Evolutionary conservation across 148 eudicot species (phyloP).

Genomic region (Vaccinium darrowii): DNA sequence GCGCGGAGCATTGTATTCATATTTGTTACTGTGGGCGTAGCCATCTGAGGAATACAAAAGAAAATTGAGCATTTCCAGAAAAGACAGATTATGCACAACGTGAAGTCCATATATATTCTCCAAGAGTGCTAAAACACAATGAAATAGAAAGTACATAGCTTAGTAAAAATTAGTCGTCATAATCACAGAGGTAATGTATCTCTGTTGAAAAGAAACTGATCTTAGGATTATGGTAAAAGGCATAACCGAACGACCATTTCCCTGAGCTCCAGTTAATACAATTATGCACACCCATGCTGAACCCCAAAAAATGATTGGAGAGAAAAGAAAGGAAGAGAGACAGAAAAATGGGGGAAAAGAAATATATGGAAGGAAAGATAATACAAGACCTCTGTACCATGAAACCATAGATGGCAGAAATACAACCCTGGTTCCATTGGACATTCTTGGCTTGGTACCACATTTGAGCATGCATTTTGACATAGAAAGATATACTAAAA

Average conservation of each 20-base stretch:
- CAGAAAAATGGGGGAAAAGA: not conserved
- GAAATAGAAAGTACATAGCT: slow-evolving; percentile 5
- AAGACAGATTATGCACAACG: slow-evolving; percentile 4
- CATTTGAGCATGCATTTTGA: not conserved
- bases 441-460: not conserved
- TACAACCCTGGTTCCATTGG: too few relatives aligned
- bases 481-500: not conserved
- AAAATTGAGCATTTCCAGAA: slow-evolving; percentile 12
- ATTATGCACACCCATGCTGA: not conserved
- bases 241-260: not conserved
- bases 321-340: not conserved
- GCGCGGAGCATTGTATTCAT: too few relatives aligned
- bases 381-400: not conserved
- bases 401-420: not conserved
- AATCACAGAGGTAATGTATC: not conserved
- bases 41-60: slow-evolving; percentile 53
- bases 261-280: not conserved
- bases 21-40: slow-evolving; percentile 78
- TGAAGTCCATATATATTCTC: not conserved
- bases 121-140: slow-evolving; percentile 3
- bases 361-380: not conserved
- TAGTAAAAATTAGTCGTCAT: slow-evolving; percentile 13
- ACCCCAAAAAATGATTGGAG: not conserved
- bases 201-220: not conserved
- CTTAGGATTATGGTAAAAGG: not conserved